Conservation (phyloP, 2,329 filamentous ascomycete genomes). For the Cladosporium sp. region DNA sequence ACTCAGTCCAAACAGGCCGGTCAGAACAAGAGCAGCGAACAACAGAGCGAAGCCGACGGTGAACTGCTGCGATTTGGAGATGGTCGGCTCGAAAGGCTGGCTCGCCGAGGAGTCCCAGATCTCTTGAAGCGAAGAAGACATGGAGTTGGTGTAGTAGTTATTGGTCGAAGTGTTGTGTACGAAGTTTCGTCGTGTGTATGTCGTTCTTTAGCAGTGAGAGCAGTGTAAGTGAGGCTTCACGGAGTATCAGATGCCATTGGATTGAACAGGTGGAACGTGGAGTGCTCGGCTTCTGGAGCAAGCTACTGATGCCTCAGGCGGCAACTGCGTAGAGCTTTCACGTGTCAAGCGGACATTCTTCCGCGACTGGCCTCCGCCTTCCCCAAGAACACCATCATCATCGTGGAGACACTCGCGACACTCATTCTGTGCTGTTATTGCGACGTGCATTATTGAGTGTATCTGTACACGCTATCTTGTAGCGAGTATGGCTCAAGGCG, state of each 20-base stretch:
- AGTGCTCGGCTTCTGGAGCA: slow-evolving; percentile 6
- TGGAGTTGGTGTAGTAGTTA: slow-evolving; percentile 28
- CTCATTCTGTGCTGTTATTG: too few species aligned
- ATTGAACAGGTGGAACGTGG: slow-evolving; percentile 10
- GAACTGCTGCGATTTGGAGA: slow-evolving; percentile 83
- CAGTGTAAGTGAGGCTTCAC: background rate
- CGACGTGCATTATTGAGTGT: background rate
- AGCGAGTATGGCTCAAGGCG: slow-evolving; percentile 7
- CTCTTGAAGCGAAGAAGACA: slow-evolving; percentile 74
- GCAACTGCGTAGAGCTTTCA: background rate
- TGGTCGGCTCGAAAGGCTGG: slow-evolving; percentile 74
- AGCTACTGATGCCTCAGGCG: background rate
- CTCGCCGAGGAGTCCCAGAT: slow-evolving; percentile 90
- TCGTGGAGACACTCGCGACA: background rate
- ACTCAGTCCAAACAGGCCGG: slow-evolving; percentile 84
- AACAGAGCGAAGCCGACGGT: slow-evolving; percentile 72
- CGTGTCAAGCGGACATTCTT: background rate
- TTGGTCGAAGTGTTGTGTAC: background rate
- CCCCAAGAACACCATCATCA: slow-evolving; percentile 5
- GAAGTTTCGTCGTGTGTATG: background rate
- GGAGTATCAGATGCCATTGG: slow-evolving; percentile 4
- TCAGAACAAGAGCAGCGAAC: slow-evolving; percentile 62
- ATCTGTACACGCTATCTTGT: background rate
- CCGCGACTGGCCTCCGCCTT: background rate
- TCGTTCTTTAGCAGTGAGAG: background rate